These are phyloP conservation scores for Leccinum olivaceopallidum DNA, from an alignment of 768 basidiomycete species.

Conservation along the genomic window DNA sequence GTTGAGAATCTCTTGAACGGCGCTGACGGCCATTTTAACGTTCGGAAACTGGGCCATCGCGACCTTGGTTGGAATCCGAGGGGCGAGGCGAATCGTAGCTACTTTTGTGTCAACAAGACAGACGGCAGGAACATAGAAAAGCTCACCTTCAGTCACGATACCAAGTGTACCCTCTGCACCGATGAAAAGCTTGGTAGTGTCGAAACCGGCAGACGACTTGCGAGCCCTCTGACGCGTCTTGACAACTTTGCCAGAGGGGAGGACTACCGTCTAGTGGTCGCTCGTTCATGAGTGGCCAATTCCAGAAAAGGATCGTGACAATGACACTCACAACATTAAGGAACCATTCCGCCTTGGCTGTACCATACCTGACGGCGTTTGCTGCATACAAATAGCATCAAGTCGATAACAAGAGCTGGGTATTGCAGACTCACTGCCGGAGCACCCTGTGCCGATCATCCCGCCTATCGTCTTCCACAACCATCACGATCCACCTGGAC, in stretches of 20 bases:
- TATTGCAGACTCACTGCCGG: constrained; percentile 59
- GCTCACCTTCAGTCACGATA: constrained; percentile 79
- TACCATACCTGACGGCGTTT: constrained; percentile 84
- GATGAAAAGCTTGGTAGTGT: constrained; percentile 84
- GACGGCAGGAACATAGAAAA: not conserved
- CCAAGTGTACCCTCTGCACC: constrained; percentile 90
- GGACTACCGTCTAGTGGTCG: constrained; percentile 67
- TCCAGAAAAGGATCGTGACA: not conserved
- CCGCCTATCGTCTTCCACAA: constrained; percentile 72
- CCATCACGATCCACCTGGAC: constrained; percentile 11
- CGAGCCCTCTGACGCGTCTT: constrained; percentile 79
- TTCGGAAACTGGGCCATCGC: constrained; percentile 87
- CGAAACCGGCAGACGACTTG: constrained; percentile 88
- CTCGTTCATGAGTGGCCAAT: not conserved
- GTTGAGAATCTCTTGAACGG: constrained; percentile 79
- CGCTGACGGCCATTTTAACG: constrained; percentile 74
- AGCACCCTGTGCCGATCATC: constrained; percentile 87
- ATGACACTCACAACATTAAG: constrained; percentile 61
- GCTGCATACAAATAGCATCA: constrained; percentile 38
- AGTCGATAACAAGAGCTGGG: not conserved
- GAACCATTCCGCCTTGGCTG: constrained; percentile 88
- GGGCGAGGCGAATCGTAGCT: constrained; percentile 85
- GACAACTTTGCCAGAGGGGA: constrained; percentile 83
- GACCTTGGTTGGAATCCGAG: constrained; percentile 78
- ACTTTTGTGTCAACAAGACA: constrained; percentile 3